phyloP scores from a whole-genome alignment of 192 early-diverging fungal species.

The Backusella tarrabulga region DNA sequence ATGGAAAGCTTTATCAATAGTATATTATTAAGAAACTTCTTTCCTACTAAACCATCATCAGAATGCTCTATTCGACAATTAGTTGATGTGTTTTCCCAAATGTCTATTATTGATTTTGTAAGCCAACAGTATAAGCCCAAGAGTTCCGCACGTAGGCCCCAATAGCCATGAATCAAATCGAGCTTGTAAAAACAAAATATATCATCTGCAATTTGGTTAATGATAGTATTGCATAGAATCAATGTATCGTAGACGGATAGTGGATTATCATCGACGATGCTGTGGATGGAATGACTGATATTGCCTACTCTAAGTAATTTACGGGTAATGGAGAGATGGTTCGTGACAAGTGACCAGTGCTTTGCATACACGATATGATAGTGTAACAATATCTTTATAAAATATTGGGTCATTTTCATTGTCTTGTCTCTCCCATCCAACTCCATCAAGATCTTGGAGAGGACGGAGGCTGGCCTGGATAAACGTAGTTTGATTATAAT shows the following conservation, averaged over 20 bases:
- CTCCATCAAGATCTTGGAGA: slow-evolving; percentile 61
- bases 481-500: neutral
- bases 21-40: slow-evolving; percentile 29
- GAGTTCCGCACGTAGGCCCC: slow-evolving; percentile 53
- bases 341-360: slow-evolving; percentile 45
- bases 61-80: slow-evolving; percentile 14
- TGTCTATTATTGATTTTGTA: slow-evolving; percentile 63
- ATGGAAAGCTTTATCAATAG: slow-evolving; percentile 63
- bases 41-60: slow-evolving; percentile 17
- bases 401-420: slow-evolving; percentile 78
- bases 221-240: slow-evolving; percentile 16
- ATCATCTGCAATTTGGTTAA: slow-evolving; percentile 79
- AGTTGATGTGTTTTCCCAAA: slow-evolving; percentile 41
- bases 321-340: slow-evolving; percentile 70
- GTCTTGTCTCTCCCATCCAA: slow-evolving; percentile 88
- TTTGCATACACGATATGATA: slow-evolving; percentile 30
- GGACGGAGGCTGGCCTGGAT: slow-evolving; percentile 20
- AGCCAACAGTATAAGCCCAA: slow-evolving; percentile 71
- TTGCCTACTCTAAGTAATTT: slow-evolving; percentile 75
- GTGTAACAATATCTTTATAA: slow-evolving; percentile 67
- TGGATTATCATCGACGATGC: slow-evolving; percentile 25
- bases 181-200: slow-evolving; percentile 72
- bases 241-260: slow-evolving; percentile 1
- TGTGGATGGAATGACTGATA: slow-evolving; percentile 61
- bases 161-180: slow-evolving; percentile 54